Percentiles rank a stretch among this genome's conserved stretches.
Evolutionary conservation across 2,329 filamentous ascomycete genomes (phyloP).

Genomic region (Aspergillus ruber): DNA sequence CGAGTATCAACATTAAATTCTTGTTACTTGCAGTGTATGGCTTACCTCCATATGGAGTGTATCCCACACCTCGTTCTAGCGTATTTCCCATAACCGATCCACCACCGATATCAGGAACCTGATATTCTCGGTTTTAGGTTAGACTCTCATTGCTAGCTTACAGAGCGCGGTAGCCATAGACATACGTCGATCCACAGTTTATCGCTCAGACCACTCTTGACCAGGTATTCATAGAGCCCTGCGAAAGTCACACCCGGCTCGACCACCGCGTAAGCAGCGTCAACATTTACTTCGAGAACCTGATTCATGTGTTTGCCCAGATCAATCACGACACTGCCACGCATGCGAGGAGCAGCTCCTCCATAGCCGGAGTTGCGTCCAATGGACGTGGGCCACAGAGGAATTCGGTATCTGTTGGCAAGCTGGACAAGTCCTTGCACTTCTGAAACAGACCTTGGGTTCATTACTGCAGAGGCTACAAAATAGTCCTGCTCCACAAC

Average conservation of each 20-base stretch:
- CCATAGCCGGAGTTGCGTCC: slow-evolving; percentile 48
- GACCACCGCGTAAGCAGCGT: slow-evolving; percentile 46
- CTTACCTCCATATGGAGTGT: slow-evolving; percentile 26
- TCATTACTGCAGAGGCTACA: slow-evolving; percentile 38
- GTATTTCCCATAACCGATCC: slow-evolving; percentile 44
- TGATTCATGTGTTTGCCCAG: slow-evolving; percentile 43
- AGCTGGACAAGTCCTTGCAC: slow-evolving; percentile 7
- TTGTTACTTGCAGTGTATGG: not conserved
- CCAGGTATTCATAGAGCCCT: slow-evolving; percentile 43
- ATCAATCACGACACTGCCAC: slow-evolving; percentile 42
- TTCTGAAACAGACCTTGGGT: slow-evolving; percentile 10
- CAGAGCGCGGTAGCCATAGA: not conserved
- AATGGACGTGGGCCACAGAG: slow-evolving; percentile 29
- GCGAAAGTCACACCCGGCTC: slow-evolving; percentile 53
- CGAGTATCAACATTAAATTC: slow-evolving; percentile 27
- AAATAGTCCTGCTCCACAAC: slow-evolving; percentile 40
- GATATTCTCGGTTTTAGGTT: not conserved
- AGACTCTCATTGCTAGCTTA: not conserved
- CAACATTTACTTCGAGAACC: slow-evolving; percentile 46
- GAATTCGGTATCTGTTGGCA: slow-evolving; percentile 28
- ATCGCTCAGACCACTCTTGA: not conserved
- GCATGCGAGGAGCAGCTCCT: slow-evolving; percentile 42
- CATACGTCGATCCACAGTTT: not conserved
- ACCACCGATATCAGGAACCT: slow-evolving; percentile 26
- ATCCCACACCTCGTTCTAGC: slow-evolving; percentile 42